phyloP scores from a whole-genome alignment of 2,329 filamentous ascomycete species.

The Curvularia sp. region DNA sequence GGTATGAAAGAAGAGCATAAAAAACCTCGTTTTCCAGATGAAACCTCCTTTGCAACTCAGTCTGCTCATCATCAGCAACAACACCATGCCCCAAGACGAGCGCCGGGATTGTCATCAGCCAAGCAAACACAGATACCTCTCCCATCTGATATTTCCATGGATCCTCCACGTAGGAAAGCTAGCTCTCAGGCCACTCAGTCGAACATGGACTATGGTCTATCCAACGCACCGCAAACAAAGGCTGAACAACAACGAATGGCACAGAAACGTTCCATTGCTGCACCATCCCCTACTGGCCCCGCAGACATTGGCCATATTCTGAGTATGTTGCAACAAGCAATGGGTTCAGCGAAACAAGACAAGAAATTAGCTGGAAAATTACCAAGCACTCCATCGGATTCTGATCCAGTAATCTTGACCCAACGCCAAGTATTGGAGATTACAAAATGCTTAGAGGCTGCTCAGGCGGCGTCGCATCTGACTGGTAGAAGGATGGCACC shows the following conservation, averaged over 20 bases:
- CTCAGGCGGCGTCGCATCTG: conserved; percentile 20
- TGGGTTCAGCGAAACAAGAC: conserved; percentile 3
- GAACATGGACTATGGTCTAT: conserved; percentile 2
- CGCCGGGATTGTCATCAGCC: neutral
- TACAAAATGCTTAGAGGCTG: conserved; percentile 31
- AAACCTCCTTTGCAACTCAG: neutral
- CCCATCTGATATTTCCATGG: neutral
- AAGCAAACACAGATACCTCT: neutral
- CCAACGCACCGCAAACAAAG: conserved; percentile 38
- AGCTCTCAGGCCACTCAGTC: neutral
- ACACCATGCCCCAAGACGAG: neutral
- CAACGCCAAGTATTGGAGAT: conserved; percentile 34
- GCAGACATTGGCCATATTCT: conserved; percentile 35
- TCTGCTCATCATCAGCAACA: conserved; percentile 9
- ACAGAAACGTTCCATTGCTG: conserved; percentile 32
- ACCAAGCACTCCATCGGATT: neutral
- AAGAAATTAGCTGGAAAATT: neutral
- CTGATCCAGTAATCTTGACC: conserved; percentile 22
- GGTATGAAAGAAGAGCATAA: neutral
- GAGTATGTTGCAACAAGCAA: conserved; percentile 22
- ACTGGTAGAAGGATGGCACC: conserved; percentile 19
- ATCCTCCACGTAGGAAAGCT: neutral
- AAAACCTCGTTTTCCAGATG: neutral
- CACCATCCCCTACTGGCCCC: conserved; percentile 22
- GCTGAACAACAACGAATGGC: conserved; percentile 39